A percentile compares a stretch with the other conserved stretches of the same genome.
These are phyloP conservation scores for Bipolaris zeicola DNA, from an alignment of 2,329 filamentous ascomycete genomes.

Conservation along the genomic window DNA sequence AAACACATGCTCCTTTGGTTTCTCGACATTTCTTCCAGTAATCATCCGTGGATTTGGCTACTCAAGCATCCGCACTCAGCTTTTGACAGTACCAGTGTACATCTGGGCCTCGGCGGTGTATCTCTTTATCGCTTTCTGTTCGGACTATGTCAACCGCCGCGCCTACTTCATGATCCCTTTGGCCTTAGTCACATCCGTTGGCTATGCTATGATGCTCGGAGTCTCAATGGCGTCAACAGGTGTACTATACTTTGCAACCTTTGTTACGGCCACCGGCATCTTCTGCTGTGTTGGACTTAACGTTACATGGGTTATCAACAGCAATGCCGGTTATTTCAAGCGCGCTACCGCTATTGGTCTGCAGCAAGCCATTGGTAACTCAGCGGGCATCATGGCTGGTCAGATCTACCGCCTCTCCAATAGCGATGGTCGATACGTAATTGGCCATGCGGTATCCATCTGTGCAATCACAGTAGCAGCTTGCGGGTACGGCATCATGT, in stretches of 20 bases:
- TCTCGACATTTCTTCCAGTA: conserved; percentile 29
- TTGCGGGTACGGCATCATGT: conserved; percentile 19
- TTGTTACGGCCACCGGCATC: conserved; percentile 58
- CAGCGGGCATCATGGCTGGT: conserved; percentile 61
- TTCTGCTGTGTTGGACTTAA: conserved; percentile 61
- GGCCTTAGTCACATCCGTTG: conserved; percentile 49
- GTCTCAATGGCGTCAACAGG: conserved; percentile 31
- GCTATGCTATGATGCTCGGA: conserved; percentile 55
- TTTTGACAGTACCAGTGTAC: conserved; percentile 37
- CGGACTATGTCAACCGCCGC: conserved; percentile 26
- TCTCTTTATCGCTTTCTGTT: conserved; percentile 27
- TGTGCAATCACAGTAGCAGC: conserved; percentile 23
- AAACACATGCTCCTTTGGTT: conserved; percentile 24
- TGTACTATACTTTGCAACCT: conserved; percentile 57
- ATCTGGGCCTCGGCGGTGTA: conserved; percentile 26
- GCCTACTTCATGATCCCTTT: conserved; percentile 28
- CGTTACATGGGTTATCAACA: conserved; percentile 62
- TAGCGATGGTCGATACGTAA: conserved; percentile 17
- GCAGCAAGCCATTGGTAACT: conserved; percentile 51
- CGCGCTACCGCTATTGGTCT: conserved; percentile 14
- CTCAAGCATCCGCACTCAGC: conserved; percentile 27
- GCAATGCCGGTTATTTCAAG: conserved; percentile 35
- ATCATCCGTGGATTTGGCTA: conserved; percentile 33
- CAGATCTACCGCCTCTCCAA: conserved; percentile 24
- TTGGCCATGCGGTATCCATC: conserved; percentile 36